A percentile compares a stretch with the other conserved stretches of the same genome.
Evolutionary conservation across 2,329 filamentous ascomycete species (phyloP).

Genomic region (Botrytis byssoidea): DNA sequence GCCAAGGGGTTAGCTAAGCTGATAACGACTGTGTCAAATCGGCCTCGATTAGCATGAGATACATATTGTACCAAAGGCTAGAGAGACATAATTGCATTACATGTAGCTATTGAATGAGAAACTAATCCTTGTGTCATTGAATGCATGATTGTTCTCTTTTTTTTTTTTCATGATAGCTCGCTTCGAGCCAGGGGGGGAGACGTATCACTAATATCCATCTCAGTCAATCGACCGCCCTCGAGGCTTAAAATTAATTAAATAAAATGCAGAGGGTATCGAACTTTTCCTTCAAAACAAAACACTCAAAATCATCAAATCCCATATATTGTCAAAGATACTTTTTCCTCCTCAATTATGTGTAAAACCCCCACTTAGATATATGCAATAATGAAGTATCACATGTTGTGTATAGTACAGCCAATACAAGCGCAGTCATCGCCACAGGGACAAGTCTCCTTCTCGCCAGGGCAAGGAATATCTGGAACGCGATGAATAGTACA

Average conservation of each 20-base stretch:
- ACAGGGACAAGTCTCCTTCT: conserved; percentile 52
- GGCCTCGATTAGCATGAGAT: not conserved
- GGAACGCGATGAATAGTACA: conserved; percentile 52
- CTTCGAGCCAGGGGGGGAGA: not conserved
- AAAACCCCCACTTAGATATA: not conserved
- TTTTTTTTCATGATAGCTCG: not conserved
- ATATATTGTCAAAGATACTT: not conserved
- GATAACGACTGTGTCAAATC: not conserved
- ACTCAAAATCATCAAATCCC: not conserved
- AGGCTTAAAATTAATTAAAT: not conserved
- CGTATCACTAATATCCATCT: not conserved
- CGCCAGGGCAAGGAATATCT: conserved; percentile 40
- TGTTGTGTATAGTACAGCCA: conserved; percentile 53
- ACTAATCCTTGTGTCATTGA: not conserved
- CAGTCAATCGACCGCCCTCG: not conserved
- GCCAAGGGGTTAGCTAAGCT: not conserved
- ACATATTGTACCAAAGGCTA: not conserved
- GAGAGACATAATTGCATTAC: too few species aligned
- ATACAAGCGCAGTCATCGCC: conserved; percentile 58
- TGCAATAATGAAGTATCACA: conserved; percentile 1
- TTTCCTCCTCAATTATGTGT: not conserved
- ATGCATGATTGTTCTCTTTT: not conserved
- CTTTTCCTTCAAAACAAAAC: not conserved
- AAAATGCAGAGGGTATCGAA: conserved; percentile 7
- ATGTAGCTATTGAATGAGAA: not conserved